Base-by-base conservation (phyloP, 2,329 filamentous ascomycete genomes). In the Coniella lustricola region DNA sequence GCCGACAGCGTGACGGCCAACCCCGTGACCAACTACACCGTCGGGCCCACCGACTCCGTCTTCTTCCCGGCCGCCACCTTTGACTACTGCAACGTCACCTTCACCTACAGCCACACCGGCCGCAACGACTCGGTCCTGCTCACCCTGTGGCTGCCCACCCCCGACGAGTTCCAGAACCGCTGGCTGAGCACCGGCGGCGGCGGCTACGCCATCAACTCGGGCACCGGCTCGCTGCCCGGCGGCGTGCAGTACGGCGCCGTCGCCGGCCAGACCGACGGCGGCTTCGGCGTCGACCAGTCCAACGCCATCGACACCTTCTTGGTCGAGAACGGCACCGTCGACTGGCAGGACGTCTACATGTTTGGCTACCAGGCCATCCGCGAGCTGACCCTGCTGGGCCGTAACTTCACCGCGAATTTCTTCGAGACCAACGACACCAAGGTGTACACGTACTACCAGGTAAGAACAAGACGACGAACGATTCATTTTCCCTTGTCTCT, bases 381-480 rank as follows among this genome's bases (percentile, higher is more conserved):
- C 31, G 76, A 80, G 58, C 69, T 77, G 67, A 74, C 69, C 13
- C 55, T 63, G n/a, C 57, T 76, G 13, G 72, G 71, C 17, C 75
- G 75, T 53, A 59, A 61, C 1, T 50, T 76, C 36, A 66, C 70
- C 14, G 56, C 58, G 49, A 62, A 60, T 37, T 67, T 74, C 43
- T 77, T 68, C 55, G 59, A 58, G 14, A 40, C 54, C 25, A 51
- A 52, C n/a, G 35, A 55, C 49, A 31, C 51, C 54, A 55, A 58
- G 48, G 57, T 77, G 41, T 72, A 69, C 58, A 73, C 75, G n/a
- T 78, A 80, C 60, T 79, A 75, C 61, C 61, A 75, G 53, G 75
- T 46, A 18, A 42, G 43, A 9, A n/a, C n/a, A n/a, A n/a, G n/a
- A n/a, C n/a, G n/a, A n/a, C n/a, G n/a, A n/a, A n/a, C n/a, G n/a